Evolutionary conservation across 108 stramenopile genomes (phyloP).

Genomic region (Nitzschia sp.): DNA sequence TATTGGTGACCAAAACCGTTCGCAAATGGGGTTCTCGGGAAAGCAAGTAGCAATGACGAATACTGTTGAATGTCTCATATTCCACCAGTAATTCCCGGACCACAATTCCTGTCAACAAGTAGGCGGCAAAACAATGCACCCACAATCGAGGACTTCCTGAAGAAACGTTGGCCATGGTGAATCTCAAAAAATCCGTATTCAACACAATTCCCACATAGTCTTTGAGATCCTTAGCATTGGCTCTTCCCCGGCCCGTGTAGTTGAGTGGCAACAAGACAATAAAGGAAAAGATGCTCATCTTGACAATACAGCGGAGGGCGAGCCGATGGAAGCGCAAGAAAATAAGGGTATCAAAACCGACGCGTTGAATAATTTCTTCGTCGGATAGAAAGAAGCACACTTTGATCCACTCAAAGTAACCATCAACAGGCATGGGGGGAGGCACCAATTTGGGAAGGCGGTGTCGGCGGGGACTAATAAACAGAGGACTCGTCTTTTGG

Average conservation of each 20-base stretch:
- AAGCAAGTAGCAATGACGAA: conserved; percentile 84
- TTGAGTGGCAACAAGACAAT: conserved; percentile 83
- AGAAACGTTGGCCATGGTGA: conserved; percentile 87
- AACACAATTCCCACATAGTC: conserved; percentile 63
- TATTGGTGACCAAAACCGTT: conserved; percentile 82
- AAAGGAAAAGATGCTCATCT: conserved; percentile 87
- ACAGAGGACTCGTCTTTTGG: conserved; percentile 82
- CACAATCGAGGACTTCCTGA: conserved; percentile 75
- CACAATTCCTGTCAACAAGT: conserved; percentile 81
- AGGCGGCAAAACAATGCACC: conserved; percentile 87
- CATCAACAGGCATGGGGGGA: conserved; percentile 79
- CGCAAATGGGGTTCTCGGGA: conserved; percentile 83
- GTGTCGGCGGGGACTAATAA: conserved; percentile 81
- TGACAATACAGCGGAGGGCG: conserved; percentile 83
- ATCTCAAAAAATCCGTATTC: conserved; percentile 81
- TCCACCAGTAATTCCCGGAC: conserved; percentile 76
- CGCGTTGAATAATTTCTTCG: conserved; percentile 87
- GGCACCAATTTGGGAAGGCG: conserved; percentile 82
- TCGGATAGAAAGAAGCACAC: conserved; percentile 78
- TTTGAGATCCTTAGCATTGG: conserved; percentile 68
- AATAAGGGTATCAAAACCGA: conserved; percentile 85
- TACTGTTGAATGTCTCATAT: conserved; percentile 83
- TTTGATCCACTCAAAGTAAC: conserved; percentile 74
- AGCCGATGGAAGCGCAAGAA: conserved; percentile 86
- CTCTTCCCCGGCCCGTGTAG: conserved; percentile 76